These are phyloP conservation scores for Annona cherimola DNA, from an alignment of 164 flowering plant genomes.

Conservation along the genomic window DNA sequence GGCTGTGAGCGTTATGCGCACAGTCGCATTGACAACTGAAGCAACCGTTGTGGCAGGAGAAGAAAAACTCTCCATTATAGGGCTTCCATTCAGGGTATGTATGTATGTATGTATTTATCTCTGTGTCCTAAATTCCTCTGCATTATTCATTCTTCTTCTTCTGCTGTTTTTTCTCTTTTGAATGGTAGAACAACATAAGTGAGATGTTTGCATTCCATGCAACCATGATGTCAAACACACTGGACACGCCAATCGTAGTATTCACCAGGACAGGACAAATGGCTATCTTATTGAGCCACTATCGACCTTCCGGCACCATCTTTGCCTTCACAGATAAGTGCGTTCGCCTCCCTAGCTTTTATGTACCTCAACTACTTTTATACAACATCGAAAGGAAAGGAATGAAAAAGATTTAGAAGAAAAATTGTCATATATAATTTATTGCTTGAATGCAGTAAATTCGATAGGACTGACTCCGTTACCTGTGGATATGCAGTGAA, in stretches of 20 bases:
- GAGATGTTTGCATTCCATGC: constrained; percentile 99
- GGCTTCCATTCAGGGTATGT: constrained; percentile 79
- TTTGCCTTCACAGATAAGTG: constrained; percentile 96
- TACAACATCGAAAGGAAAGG: neutral
- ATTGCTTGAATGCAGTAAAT: neutral
- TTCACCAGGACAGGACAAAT: constrained; percentile 96
- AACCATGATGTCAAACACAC: constrained; percentile 96
- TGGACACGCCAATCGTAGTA: constrained; percentile 87
- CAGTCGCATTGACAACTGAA: constrained; percentile 89
- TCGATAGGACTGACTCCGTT: constrained; percentile 1
- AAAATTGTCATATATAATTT: neutral
- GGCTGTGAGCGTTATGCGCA: constrained; percentile 95
- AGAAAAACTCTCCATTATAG: constrained; percentile 59
- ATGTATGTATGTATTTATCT: neutral
- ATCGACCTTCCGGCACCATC: constrained; percentile 91
- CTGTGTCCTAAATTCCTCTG: neutral
- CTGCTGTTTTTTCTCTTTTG: neutral
- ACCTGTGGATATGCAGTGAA: constrained; percentile 45
- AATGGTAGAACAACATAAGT: constrained; percentile 85
- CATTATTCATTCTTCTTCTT: neutral
- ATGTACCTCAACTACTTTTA: neutral
- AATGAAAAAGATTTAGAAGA: neutral
- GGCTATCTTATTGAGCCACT: constrained; percentile 88
- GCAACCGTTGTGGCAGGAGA: constrained; percentile 54
- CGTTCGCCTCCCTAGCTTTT: neutral